Conservation (phyloP, 495 filamentous ascomycete species). For the Hypoxylon fuscum region DNA sequence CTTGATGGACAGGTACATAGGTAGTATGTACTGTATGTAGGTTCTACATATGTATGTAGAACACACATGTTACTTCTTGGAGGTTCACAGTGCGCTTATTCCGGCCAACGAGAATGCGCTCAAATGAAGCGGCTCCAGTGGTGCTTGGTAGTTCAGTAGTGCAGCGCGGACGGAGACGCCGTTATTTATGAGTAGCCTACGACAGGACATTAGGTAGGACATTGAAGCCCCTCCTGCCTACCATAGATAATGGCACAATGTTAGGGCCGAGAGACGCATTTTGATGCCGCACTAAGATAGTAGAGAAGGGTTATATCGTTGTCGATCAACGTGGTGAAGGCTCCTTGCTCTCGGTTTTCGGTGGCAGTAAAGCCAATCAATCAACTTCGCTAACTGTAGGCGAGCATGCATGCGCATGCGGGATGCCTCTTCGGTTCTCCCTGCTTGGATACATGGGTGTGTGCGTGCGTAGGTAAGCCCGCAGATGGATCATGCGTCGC, state of each 20-base stretch:
- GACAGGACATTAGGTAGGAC: neutral
- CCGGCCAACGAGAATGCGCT: neutral
- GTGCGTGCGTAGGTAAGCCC: conserved; percentile 5
- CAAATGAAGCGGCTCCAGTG: neutral
- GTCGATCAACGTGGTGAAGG: conserved; percentile 30
- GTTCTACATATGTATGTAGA: too few species aligned
- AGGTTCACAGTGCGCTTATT: too few species aligned
- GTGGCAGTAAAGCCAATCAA: conserved; percentile 12
- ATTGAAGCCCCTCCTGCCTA: neutral
- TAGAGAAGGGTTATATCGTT: conserved; percentile 19
- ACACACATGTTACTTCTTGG: neutral
- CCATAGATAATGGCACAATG: conserved; percentile 2
- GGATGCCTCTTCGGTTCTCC: conserved; percentile 11
- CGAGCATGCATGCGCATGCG: conserved; percentile 16
- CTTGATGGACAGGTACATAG: neutral
- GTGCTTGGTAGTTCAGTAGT: neutral
- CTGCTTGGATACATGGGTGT: conserved; percentile 10
- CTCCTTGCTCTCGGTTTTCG: conserved; percentile 11
- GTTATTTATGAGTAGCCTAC: conserved; percentile 7
- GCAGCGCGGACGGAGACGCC: conserved; percentile 10
- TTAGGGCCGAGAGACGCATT: conserved; percentile 13
- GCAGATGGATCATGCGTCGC: conserved; percentile 28
- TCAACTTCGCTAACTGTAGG: conserved; percentile 1
- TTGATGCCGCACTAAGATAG: neutral
- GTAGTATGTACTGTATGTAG: too few species aligned